A percentile compares a stretch with the other conserved stretches of the same genome.
Evolutionary conservation across 2,329 filamentous ascomycete genomes (phyloP).

Genomic region (Xylariaceae sp.): DNA sequence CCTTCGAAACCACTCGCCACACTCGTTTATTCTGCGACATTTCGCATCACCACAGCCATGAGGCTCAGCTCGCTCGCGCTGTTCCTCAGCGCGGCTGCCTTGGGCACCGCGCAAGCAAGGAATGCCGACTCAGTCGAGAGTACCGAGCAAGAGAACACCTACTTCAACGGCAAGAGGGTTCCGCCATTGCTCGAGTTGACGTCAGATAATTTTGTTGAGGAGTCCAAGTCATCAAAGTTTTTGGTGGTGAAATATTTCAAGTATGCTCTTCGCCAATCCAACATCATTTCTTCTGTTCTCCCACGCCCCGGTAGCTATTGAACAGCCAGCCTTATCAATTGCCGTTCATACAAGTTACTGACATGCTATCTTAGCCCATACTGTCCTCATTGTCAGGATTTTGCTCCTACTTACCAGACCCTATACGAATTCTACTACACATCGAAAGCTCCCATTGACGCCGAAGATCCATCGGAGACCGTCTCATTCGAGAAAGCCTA

Average conservation of each 20-base stretch:
- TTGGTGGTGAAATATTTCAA: slow-evolving; percentile 63
- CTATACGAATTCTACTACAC: slow-evolving; percentile 94
- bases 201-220: slow-evolving; percentile 51
- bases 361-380: slow-evolving; percentile 43
- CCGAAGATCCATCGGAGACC: slow-evolving; percentile 45
- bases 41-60: slow-evolving; percentile 31
- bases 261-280: too few relatives aligned
- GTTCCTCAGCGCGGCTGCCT: slow-evolving; percentile 41
- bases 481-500: slow-evolving; percentile 71
- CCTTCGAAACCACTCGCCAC: slow-evolving; percentile 6
- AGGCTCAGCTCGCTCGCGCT: slow-evolving; percentile 40
- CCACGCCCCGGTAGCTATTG: too few relatives aligned
- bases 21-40: slow-evolving; percentile 14
- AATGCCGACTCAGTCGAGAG: slow-evolving; percentile 35
- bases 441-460: slow-evolving; percentile 62
- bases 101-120: slow-evolving; percentile 33
- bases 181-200: slow-evolving; percentile 61
- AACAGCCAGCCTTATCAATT: too few relatives aligned
- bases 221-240: slow-evolving; percentile 50
- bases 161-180: slow-evolving; percentile 64
- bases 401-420: slow-evolving; percentile 85
- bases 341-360: too few relatives aligned
- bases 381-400: slow-evolving; percentile 69
- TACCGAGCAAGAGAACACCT: slow-evolving; percentile 41
- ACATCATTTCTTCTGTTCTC: too few relatives aligned